Base-by-base conservation (phyloP, 306 rosid species). In the Prunus padus region DNA sequence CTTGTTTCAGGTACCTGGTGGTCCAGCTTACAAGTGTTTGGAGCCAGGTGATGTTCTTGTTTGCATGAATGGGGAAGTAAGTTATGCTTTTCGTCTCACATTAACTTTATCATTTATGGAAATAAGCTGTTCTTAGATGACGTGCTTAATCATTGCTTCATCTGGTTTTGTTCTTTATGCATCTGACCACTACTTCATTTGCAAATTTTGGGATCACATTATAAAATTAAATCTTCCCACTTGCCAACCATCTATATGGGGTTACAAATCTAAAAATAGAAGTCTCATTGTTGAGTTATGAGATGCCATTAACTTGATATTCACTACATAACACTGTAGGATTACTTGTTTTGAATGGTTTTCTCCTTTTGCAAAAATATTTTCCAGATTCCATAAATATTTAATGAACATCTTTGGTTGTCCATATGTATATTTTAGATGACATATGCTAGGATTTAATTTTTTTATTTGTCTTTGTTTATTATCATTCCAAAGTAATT, bases 11-110 rank as follows among this genome's bases (percentile, higher is more conserved):
- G 98, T 95, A 69, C 97, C 98, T 65, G 98, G 97, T 40, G 96
- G 98, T 66, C 98, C 97, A 33, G 98, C 87, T 54, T 79, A 87
- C 26, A 89, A 90, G 81, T 80, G 81, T 86, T 85, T 95, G 89
- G 97, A 92, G 83, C 96, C 98, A 1, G 98, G 98, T 56, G 98
- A 95, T 78, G 91, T 95, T 70, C 97, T 95, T 85, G 93, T 95
- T 79, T 90, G 93, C 71, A 85, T 90, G 74, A 95, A 95, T 85
- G 96, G 98, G 50, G 92, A 95, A 79, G 98, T 92, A 88, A 87
- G 98, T 80, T 68, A 57, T 70, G 37, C 45, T 56, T 67, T 70
- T 65, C 56, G 5, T 59, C 51, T 51, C 28, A 61, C n/a, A 23
- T 28, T 30, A 5, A 69, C 44, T 42, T 65, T 25, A 11, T 47